Percentiles rank a stretch among this genome's conserved stretches.
Conservation (phyloP, 805 yeast species). For the Myxozyma kluyveri region DNA sequence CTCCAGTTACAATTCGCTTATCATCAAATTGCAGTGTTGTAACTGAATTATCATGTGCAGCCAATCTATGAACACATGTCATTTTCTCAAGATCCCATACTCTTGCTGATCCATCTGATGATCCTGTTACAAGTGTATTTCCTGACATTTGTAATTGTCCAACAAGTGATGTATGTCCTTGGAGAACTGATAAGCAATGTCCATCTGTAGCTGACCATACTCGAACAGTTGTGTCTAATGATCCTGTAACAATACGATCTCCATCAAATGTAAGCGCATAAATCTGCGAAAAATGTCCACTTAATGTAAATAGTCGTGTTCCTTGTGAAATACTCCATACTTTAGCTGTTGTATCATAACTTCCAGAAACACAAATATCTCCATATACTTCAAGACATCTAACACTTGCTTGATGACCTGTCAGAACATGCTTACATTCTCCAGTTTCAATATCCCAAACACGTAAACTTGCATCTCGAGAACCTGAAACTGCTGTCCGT, state of each 20-base stretch:
- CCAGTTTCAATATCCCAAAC: slow-evolving; percentile 97
- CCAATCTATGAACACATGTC: slow-evolving; percentile 64
- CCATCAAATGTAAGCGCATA: slow-evolving; percentile 94
- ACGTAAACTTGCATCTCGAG: slow-evolving; percentile 85
- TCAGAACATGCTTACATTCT: slow-evolving; percentile 66
- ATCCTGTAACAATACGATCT: slow-evolving; percentile 86
- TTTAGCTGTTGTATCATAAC: slow-evolving; percentile 85
- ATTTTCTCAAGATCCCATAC: slow-evolving; percentile 80
- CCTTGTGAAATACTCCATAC: slow-evolving; percentile 93
- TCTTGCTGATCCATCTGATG: slow-evolving; percentile 77
- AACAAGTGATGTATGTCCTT: slow-evolving; percentile 89
- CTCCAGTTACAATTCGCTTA: slow-evolving; percentile 44
- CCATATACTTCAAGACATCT: slow-evolving; percentile 73
- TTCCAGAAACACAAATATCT: slow-evolving; percentile 81
- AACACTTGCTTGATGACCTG: slow-evolving; percentile 70
- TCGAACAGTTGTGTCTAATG: slow-evolving; percentile 89
- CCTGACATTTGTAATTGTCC: slow-evolving; percentile 77
- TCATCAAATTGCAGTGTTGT: slow-evolving; percentile 44
- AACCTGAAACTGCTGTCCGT: slow-evolving; percentile 76
- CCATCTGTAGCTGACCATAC: slow-evolving; percentile 95
- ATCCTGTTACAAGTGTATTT: slow-evolving; percentile 76
- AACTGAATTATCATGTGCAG: slow-evolving; percentile 47
- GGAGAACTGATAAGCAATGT: slow-evolving; percentile 66
- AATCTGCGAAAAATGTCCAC: slow-evolving; percentile 87
- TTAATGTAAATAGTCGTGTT: slow-evolving; percentile 79